Evolutionary conservation across 805 yeast species (phyloP), one percentile per base, ranked within the genome.

Genomic region (Kregervanrija fluxuum): DNA sequence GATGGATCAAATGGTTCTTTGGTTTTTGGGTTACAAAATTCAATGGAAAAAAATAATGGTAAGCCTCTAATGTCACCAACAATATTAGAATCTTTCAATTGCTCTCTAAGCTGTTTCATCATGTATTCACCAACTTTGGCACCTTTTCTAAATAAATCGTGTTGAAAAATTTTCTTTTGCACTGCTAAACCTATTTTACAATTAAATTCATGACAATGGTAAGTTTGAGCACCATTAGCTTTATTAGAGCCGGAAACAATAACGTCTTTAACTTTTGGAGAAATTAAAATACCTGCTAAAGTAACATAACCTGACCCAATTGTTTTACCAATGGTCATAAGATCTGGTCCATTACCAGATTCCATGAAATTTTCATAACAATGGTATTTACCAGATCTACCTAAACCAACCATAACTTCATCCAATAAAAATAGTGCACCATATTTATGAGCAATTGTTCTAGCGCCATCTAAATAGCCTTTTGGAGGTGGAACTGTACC

Each of bases 391-490:
- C 80, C 80, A 41, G 67, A 59, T 55, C 81, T 68, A 33, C 80
- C 81, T 31, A 74, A 69, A 22, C 82, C 82, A 53, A 77, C 75
- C 79, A 75, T 74, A 34, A 90, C 98, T 65, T 90, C 98, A 64
- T 90, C 98, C 64, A 91, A 72, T 62, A 89, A 87, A 17, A 97
- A 88, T 57, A 90, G 66, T 37, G 96, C 96, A 50, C 96, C 97
- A 62, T 91, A 90, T 67, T 90, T 87, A 39, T 89, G 95, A 38
- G 97, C 96, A 56, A 90, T 54, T 28, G 59, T 67, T 41, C 72
- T 49, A 13, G 70, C 61, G 12, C 73, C 77, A 45, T 66, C 69
- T 42, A 72, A 59, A 54, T 73, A 73, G 14, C 73, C 72, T 48
- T 62, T 64, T 47, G 72, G 66, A 38, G 75, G 72, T 17, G 70